These are phyloP conservation scores for Nadsonia fulvescens DNA, from an alignment of 805 yeast species.

Conservation along the genomic window DNA sequence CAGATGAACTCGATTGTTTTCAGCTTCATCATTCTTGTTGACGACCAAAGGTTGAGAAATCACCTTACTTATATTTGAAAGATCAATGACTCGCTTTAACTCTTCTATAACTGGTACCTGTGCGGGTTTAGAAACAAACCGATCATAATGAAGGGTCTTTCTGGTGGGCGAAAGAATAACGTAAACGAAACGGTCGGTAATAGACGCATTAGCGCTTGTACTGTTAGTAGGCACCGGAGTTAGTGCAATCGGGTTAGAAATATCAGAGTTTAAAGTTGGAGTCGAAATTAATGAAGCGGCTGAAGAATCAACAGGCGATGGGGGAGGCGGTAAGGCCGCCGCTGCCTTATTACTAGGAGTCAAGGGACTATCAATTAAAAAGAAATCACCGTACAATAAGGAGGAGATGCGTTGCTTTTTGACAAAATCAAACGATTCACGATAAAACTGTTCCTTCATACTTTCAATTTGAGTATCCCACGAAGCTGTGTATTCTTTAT, in stretches of 20 bases:
- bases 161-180: slow-evolving; percentile 52
- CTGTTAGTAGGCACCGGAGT: slow-evolving; percentile 23
- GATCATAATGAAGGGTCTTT: slow-evolving; percentile 39
- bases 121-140: slow-evolving; percentile 29
- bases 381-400: slow-evolving; percentile 68
- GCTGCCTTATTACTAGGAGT: neutral
- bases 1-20: slow-evolving; percentile 36
- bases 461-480: slow-evolving; percentile 11
- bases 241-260: slow-evolving; percentile 1
- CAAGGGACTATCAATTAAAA: slow-evolving; percentile 29
- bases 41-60: slow-evolving; percentile 26
- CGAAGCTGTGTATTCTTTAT: too few relatives aligned
- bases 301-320: slow-evolving; percentile 1
- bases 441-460: slow-evolving; percentile 31
- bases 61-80: slow-evolving; percentile 25
- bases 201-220: too few relatives aligned
- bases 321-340: neutral
- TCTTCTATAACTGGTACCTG: slow-evolving; percentile 33
- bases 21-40: too few relatives aligned
- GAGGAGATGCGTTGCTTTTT: slow-evolving; percentile 57
- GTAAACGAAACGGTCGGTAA: too few relatives aligned
- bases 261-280: slow-evolving; percentile 3
- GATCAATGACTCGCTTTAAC: slow-evolving; percentile 11
- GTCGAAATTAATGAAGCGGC: neutral
- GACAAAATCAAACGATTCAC: slow-evolving; percentile 51